Evolutionary conservation across 768 basidiomycete species (phyloP).

Genomic region (Pleurotus citrinopileatus): DNA sequence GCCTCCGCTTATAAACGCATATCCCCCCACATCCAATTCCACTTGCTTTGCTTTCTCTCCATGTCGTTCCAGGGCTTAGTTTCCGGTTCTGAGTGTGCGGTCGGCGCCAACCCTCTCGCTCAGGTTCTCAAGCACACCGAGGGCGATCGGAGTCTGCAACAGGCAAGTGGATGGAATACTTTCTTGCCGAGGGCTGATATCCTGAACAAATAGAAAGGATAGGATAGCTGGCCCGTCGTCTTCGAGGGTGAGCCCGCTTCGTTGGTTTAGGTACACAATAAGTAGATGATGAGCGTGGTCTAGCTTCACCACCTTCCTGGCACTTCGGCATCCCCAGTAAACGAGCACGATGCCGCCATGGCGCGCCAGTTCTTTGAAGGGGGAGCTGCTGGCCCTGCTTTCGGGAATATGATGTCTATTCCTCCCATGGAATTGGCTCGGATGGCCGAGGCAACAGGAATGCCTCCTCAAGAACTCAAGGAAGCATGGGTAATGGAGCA

Average conservation of each 20-base stretch:
- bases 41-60: background rate
- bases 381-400: constrained; percentile 29
- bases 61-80: constrained; percentile 82
- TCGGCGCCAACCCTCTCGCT: constrained; percentile 79
- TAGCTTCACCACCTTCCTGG: constrained; percentile 79
- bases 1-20: constrained; percentile 8
- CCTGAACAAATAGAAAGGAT: constrained; percentile 45
- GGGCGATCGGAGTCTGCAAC: constrained; percentile 83
- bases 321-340: constrained; percentile 43
- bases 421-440: constrained; percentile 27
- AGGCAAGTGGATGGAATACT: constrained; percentile 43
- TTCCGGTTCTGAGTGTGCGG: constrained; percentile 88
- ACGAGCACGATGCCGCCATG: constrained; percentile 66
- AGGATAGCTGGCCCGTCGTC: constrained; percentile 72
- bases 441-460: constrained; percentile 27
- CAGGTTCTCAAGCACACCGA: constrained; percentile 90
- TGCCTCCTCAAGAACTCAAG: constrained; percentile 34
- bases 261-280: constrained; percentile 4
- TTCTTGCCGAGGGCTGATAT: constrained; percentile 6
- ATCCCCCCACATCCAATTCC: background rate
- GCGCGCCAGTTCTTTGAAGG: constrained; percentile 79
- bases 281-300: background rate
- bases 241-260: constrained; percentile 43
- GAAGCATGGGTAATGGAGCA: constrained; percentile 56
- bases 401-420: constrained; percentile 31